Conservation (phyloP, 1,284 basidiomycete genomes). For the Ustilago vetiveriae region DNA sequence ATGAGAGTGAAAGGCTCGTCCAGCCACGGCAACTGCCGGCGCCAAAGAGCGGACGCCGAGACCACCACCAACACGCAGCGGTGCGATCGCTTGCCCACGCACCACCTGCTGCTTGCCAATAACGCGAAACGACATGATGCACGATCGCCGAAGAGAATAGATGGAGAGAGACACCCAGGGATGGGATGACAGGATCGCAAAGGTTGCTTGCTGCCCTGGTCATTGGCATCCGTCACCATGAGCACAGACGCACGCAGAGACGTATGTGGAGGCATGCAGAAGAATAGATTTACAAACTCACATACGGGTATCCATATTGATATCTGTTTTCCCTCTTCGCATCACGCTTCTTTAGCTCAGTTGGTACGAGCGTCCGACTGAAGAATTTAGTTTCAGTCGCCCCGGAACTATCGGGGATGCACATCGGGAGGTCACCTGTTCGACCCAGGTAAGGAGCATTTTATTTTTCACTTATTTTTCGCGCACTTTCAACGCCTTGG, state of each 20-base stretch:
- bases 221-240: no score
- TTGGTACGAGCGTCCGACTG: constrained; percentile 58
- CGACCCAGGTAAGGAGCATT: constrained; percentile 52
- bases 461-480: constrained; percentile 5
- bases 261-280: neutral
- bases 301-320: no score
- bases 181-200: neutral
- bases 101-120: constrained; percentile 6
- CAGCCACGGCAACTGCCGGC: neutral
- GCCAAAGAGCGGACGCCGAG: neutral
- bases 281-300: neutral
- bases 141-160: neutral
- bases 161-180: neutral
- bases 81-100: constrained; percentile 1
- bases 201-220: no score
- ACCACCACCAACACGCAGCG: no score
- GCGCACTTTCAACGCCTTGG: no score
- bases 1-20: constrained; percentile 10
- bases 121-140: constrained; percentile 13
- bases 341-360: constrained; percentile 49
- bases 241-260: no score
- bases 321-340: neutral
- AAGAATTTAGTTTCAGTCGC: constrained; percentile 42
- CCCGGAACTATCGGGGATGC: constrained; percentile 4
- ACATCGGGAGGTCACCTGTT: constrained; percentile 49